Evolutionary conservation across 1,284 basidiomycete species (phyloP).

Genomic region (Leccinum subrobustum): DNA sequence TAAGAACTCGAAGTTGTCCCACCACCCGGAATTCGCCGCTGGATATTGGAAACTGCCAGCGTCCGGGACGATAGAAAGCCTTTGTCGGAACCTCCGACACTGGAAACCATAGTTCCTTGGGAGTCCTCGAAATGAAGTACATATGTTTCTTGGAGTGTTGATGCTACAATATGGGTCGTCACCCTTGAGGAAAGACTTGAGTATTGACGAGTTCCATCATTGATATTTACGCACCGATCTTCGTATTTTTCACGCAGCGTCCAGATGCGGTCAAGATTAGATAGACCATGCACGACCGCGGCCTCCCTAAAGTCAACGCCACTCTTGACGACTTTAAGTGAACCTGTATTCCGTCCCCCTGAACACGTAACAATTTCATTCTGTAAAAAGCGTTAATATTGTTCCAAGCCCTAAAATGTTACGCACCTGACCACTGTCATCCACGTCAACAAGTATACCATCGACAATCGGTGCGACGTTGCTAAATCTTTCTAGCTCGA

Average conservation of each 20-base stretch:
- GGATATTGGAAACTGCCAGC: constrained; percentile 62
- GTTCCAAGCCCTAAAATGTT: neutral
- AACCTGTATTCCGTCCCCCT: constrained; percentile 80
- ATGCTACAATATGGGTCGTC: constrained; percentile 58
- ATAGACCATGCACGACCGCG: constrained; percentile 60
- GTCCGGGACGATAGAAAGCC: constrained; percentile 59
- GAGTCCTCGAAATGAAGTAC: constrained; percentile 50
- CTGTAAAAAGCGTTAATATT: constrained; percentile 36
- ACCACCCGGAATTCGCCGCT: constrained; percentile 33
- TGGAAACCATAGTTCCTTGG: constrained; percentile 34
- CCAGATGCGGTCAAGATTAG: constrained; percentile 64
- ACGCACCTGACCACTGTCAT: constrained; percentile 73
- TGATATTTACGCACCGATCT: constrained; percentile 45
- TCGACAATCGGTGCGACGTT: constrained; percentile 91
- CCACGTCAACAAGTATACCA: constrained; percentile 74
- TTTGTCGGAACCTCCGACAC: constrained; percentile 33
- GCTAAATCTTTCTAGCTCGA: constrained; percentile 63
- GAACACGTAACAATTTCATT: constrained; percentile 88
- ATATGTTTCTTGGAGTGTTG: constrained; percentile 52
- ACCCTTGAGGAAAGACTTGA: constrained; percentile 32
- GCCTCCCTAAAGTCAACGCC: constrained; percentile 82
- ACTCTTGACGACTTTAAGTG: constrained; percentile 79
- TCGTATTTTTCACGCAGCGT: constrained; percentile 52
- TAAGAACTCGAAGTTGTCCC: constrained; percentile 41
- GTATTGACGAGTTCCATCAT: neutral